phyloP scores from a whole-genome alignment of 352 stramenopile species.

The Phytophthora pluvialis region DNA sequence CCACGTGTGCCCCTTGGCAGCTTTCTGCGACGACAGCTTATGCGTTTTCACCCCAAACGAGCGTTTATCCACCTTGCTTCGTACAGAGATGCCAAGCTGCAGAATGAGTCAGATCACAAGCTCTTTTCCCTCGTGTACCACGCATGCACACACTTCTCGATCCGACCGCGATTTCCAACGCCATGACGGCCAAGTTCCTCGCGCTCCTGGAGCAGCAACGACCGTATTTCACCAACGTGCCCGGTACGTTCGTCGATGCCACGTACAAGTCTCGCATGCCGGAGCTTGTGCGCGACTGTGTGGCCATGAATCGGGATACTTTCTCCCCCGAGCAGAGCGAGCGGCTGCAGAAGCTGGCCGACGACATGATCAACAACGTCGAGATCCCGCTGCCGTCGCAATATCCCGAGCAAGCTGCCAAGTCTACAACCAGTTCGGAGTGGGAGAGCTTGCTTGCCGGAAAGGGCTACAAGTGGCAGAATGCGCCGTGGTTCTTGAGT shows the following conservation, averaged over 20 bases:
- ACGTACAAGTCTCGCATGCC: constrained; percentile 62
- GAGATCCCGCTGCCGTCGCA: constrained; percentile 53
- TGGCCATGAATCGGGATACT: constrained; percentile 39
- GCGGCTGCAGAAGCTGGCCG: constrained; percentile 43
- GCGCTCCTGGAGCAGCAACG: constrained; percentile 39
- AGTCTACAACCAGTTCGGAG: constrained; percentile 50
- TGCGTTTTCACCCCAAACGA: neutral
- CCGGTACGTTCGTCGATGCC: constrained; percentile 54
- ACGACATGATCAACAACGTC: constrained; percentile 44
- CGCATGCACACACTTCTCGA: neutral
- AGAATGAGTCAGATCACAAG: neutral
- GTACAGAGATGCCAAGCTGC: neutral
- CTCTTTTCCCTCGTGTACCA: constrained; percentile 6
- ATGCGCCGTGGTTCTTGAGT: constrained; percentile 75
- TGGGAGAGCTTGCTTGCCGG: constrained; percentile 52
- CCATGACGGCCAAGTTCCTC: constrained; percentile 49
- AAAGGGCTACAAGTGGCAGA: constrained; percentile 70
- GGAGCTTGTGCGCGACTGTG: constrained; percentile 56
- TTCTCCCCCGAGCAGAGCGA: constrained; percentile 39
- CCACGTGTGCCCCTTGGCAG: too few species aligned
- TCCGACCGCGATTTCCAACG: neutral
- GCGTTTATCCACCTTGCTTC: neutral
- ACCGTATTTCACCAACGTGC: constrained; percentile 40
- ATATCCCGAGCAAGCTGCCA: constrained; percentile 37
- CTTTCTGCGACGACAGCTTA: neutral